Percentiles rank a stretch among this genome's conserved stretches.
These are phyloP conservation scores for Cenococcum geophilum DNA, from an alignment of 495 filamentous ascomycete genomes.

Conservation along the genomic window DNA sequence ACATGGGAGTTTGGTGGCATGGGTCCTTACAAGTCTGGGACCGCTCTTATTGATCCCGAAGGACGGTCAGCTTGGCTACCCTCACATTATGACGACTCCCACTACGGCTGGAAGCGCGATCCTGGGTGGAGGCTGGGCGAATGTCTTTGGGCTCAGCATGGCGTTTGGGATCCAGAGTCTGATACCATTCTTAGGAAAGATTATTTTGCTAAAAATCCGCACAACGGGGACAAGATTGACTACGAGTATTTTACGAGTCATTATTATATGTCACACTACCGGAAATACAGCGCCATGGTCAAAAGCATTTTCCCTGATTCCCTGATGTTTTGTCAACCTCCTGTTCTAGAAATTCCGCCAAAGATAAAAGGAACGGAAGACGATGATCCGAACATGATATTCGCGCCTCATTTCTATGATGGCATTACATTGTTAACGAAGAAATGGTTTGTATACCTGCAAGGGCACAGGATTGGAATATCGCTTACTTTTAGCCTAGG, in stretches of 20 bases:
- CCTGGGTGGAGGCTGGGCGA: conserved; percentile 84
- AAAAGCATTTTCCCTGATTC: conserved; percentile 67
- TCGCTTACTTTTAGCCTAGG: conserved; percentile 38
- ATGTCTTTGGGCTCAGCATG: conserved; percentile 95
- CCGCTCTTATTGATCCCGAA: conserved; percentile 77
- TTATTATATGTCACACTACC: conserved; percentile 82
- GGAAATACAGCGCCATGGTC: conserved; percentile 66
- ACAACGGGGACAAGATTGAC: conserved; percentile 62
- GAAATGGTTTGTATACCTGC: conserved; percentile 60
- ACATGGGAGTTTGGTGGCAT: conserved; percentile 92
- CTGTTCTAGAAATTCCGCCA: conserved; percentile 86
- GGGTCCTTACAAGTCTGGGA: conserved; percentile 83
- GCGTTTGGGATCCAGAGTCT: conserved; percentile 79
- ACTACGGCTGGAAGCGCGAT: conserved; percentile 87
- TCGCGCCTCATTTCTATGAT: conserved; percentile 93
- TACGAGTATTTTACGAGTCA: conserved; percentile 82
- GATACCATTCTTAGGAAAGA: conserved; percentile 76
- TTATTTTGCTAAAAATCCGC: conserved; percentile 76
- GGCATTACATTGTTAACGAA: conserved; percentile 95
- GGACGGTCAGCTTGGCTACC: conserved; percentile 81
- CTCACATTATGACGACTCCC: conserved; percentile 68
- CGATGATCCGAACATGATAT: conserved; percentile 84
- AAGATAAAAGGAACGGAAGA: conserved; percentile 79
- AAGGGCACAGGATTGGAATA: background rate
- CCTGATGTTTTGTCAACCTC: conserved; percentile 87